A percentile compares a stretch with the other conserved stretches of the same genome.
Evolutionary conservation across 345 rosid genomes (phyloP).

Genomic region (Populus alba): DNA sequence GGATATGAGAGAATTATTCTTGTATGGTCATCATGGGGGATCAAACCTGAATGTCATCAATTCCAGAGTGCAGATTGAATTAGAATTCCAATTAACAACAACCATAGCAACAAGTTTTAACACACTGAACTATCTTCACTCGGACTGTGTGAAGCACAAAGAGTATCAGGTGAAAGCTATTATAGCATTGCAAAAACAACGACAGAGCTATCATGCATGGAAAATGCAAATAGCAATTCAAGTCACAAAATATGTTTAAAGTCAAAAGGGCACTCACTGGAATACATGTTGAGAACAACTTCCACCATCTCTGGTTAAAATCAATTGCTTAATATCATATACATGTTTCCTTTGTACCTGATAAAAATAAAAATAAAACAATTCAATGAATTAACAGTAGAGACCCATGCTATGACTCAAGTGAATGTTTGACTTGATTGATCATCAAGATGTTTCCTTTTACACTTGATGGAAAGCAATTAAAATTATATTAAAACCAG

Average conservation of each 20-base stretch:
- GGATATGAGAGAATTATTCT: neutral
- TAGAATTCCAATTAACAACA: neutral
- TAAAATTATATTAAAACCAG: no score
- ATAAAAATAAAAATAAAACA: neutral
- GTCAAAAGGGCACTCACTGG: conserved; percentile 49
- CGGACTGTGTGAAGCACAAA: neutral
- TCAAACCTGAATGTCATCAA: neutral
- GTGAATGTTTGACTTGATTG: no score
- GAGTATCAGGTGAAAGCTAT: neutral
- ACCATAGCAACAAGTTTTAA: neutral
- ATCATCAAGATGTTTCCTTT: no score
- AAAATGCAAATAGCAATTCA: neutral
- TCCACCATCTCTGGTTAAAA: conserved; percentile 73
- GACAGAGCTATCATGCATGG: neutral
- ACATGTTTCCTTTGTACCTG: conserved; percentile 98
- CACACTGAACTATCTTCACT: neutral
- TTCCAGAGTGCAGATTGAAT: neutral
- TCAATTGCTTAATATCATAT: conserved; percentile 76
- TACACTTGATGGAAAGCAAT: no score
- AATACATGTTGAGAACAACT: conserved; percentile 80
- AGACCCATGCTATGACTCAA: no score
- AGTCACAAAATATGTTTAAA: neutral
- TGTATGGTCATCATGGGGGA: neutral
- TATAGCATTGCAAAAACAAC: neutral
- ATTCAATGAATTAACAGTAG: no score